Evolutionary conservation across 2,329 filamentous ascomycete genomes (phyloP).

Genomic region (Anisogramma anomala): DNA sequence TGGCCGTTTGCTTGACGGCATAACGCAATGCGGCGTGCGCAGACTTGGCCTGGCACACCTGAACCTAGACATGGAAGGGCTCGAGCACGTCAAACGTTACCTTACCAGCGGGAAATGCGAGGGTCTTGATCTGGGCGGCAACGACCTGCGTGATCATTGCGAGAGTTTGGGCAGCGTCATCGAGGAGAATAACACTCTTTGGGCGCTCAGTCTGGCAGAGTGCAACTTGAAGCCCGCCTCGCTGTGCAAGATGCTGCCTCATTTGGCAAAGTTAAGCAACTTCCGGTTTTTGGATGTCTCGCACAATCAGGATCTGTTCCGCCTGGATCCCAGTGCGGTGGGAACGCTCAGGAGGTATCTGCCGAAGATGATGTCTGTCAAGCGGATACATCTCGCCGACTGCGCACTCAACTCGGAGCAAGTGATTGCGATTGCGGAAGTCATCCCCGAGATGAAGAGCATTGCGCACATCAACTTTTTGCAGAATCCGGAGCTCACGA

Average conservation of each 20-base stretch:
- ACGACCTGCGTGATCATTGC: constrained; percentile 52
- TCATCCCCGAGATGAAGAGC: constrained; percentile 69
- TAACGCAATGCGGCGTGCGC: constrained; percentile 65
- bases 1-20: constrained; percentile 65
- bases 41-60: constrained; percentile 79
- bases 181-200: constrained; percentile 48
- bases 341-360: constrained; percentile 68
- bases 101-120: constrained; percentile 67
- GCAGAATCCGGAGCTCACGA: constrained; percentile 63
- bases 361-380: constrained; percentile 65
- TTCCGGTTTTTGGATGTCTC: constrained; percentile 88
- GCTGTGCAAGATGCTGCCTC: constrained; percentile 64
- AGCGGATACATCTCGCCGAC: constrained; percentile 76
- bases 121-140: constrained; percentile 80
- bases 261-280: constrained; percentile 54
- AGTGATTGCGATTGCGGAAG: constrained; percentile 80
- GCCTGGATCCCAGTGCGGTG: constrained; percentile 60
- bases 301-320: constrained; percentile 75
- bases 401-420: constrained; percentile 77
- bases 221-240: constrained; percentile 68
- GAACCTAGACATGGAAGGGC: constrained; percentile 57
- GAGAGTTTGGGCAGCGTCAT: constrained; percentile 41
- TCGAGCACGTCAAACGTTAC: constrained; percentile 67
- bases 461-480: constrained; percentile 81
- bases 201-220: constrained; percentile 75